Percentiles rank a stretch among this genome's conserved stretches.
These are phyloP conservation scores for Ustilago vetiveriae DNA, from an alignment of 1,284 basidiomycete genomes.

Conservation along the genomic window DNA sequence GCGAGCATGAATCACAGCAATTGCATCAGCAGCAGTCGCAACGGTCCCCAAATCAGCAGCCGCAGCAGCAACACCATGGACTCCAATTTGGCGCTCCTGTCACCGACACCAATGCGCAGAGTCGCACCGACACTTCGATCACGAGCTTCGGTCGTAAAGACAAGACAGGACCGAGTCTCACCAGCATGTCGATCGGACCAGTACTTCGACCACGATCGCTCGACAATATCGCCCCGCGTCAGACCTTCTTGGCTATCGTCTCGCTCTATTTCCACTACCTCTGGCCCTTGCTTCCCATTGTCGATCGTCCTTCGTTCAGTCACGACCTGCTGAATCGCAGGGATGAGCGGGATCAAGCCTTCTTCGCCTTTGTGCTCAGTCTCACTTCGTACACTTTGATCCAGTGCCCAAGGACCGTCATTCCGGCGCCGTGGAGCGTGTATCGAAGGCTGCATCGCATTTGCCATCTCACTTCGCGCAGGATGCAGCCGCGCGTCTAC, in stretches of 20 bases:
- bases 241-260: constrained; percentile 49
- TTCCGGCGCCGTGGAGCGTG: constrained; percentile 45
- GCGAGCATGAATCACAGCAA: constrained; percentile 1
- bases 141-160: constrained; percentile 3
- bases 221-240: constrained; percentile 52
- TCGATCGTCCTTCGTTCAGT: constrained; percentile 46
- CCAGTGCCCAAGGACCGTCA: constrained; percentile 46
- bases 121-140: background rate
- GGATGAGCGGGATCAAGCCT: constrained; percentile 47
- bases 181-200: constrained; percentile 37
- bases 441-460: constrained; percentile 52
- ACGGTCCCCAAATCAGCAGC: background rate
- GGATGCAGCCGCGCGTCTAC: constrained; percentile 48
- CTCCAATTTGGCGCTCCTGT: background rate
- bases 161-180: constrained; percentile 10
- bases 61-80: background rate
- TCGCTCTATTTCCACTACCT: constrained; percentile 54
- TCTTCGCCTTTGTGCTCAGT: constrained; percentile 51
- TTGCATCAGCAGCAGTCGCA: background rate
- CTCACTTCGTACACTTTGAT: constrained; percentile 53
- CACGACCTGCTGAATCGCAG: constrained; percentile 48
- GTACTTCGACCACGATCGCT: constrained; percentile 47
- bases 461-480: constrained; percentile 48
- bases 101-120: background rate
- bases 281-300: constrained; percentile 51